Base-by-base conservation (phyloP, 2,329 filamentous ascomycete species). In the Alternaria conjuncta region DNA sequence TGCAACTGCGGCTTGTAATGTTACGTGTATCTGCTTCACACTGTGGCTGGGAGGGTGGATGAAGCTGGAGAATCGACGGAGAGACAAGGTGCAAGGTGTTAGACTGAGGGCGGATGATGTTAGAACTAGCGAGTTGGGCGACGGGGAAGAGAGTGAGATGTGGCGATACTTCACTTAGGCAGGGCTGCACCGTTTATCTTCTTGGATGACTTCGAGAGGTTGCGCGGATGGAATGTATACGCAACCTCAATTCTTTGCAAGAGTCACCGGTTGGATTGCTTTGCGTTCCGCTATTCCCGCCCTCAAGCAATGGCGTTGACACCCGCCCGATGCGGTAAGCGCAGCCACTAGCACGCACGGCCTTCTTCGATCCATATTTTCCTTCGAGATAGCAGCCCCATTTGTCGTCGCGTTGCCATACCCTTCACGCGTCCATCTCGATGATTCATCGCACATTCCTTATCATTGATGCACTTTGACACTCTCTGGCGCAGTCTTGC, bases 21-120 rank as follows among this genome's bases (percentile, higher is more conserved):
- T 75, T 1, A 76, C 80, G 0, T 83, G 79, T 56, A 84, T 85
- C 36, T 49, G 72, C 2, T 79, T 79, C 41, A 80, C 79, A 0
- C 63, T 81, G 4, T 73, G 72, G 15, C 57, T 85, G 41, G 82
- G 82, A 0, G 5, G 79, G 2, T 85, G 82, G 81, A 85, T 85
- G 82, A 81, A 82, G 28, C 56, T 67, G 47, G 79, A 85, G 53
- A 85, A 85, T 66, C 65, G 71, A 11, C 75, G 75, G 45, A 79
- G 79, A 20, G 78, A 85, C 63, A 70, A 65, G 28, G 71, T 78
- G 43, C 79, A 82, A 61, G 81, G 81, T 0, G 56, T 75, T 4
- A 70, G 53, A 23, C 55, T 84, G 20, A 71, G 71, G 51, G 77
- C 80, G 0, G 73, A 79, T 26, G 78, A 84, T 60, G 75, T 83